Base-by-base conservation (phyloP, 192 early-diverging fungal species). In the Linnemannia hyalina region DNA sequence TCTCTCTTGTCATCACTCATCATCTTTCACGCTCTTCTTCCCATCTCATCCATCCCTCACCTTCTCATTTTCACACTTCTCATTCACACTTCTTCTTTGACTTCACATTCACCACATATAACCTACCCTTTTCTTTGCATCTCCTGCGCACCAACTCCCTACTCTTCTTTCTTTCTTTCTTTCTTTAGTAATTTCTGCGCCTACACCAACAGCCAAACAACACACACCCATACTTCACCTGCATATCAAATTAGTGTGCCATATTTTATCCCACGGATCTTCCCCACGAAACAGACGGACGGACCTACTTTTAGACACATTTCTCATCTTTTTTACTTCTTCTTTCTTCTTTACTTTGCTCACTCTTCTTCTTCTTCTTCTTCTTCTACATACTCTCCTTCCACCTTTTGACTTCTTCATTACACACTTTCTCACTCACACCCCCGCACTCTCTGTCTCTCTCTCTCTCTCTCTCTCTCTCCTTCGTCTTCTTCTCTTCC, bases 321-420 rank as follows among this genome's bases (percentile, higher is more conserved):
- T 79, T 54, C 35, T 54, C 44, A 46, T 15, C 52, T 60, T 23
- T 55, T 71, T 47, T 44, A 38, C 36, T 68, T 74, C 26, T n/a
- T 41, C 8, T 35, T 35, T 46, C 18, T 60, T 26, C 16, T 46
- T 32, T 16, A 36, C 35, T 55, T 16, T 38, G 13, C 73, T 29
- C 60, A 9, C 20, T 44, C 26, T 35, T 11, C 47, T 2, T 57
- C n/a, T 40, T 20, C 35, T 42, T 26, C 18, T n/a, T 15, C 54
- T 20, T 55, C 54, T 23, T 23, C 23, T 55, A 55, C 54, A 60
- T 26, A 23, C n/a, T 60, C 57, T 10, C 57, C n/a, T 60, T 60
- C 8, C 9, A 11, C n/a, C 60, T 35, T 65, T 29, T 65, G 0
- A 8, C 9, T 26, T 60, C n/a, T 60, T 26, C n/a, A 26, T 35